Evolutionary conservation across 306 rosid species (phyloP), one percentile per base, ranked within the genome.

Genomic region (Vigna trinervia): DNA sequence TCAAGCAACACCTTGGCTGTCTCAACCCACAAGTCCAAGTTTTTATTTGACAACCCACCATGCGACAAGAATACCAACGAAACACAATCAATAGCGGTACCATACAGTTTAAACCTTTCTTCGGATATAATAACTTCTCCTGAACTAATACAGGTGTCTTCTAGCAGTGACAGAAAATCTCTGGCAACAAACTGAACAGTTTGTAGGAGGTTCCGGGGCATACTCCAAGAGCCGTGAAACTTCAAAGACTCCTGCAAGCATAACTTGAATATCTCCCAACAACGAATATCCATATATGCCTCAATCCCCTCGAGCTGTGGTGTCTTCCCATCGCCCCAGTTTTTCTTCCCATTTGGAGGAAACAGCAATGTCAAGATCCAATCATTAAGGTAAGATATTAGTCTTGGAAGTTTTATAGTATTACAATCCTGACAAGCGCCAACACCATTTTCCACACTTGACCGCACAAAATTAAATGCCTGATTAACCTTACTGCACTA

Each of bases 191-290:
- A 83, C 74, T 73, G 78, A 41, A 92, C 22, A 13, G 97, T 87
- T 46, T 76, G 79, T 53, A 95, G 79, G 36, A 95, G 92, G 74
- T 90, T 85, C 81, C 86, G 83, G 0, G 93, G 84, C 73, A 92
- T 83, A 74, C 68, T 92, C 81, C 92, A 82, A 43, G 96, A 72
- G 66, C 83, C 80, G 30, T 17, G 64, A 30, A 84, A 68, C 73
- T 81, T 89, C 79, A 81, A 66, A 39, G 98, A 92, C 78, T 87
- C 88, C 75, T 85, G 79, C 91, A 92, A 86, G 73, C 97, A 94
- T 73, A 92, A 92, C 68, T 85, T 89, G 77, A 90, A 90, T 80
- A 92, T 81, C 81, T 79, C 92, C 98, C 97, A 95, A 85, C 93
- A 92, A 75, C 90, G 87, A 63, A 80, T 36, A 84, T 95, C 98